Conservation (phyloP, 768 basidiomycete genomes). For the Grammothele lineata region DNA sequence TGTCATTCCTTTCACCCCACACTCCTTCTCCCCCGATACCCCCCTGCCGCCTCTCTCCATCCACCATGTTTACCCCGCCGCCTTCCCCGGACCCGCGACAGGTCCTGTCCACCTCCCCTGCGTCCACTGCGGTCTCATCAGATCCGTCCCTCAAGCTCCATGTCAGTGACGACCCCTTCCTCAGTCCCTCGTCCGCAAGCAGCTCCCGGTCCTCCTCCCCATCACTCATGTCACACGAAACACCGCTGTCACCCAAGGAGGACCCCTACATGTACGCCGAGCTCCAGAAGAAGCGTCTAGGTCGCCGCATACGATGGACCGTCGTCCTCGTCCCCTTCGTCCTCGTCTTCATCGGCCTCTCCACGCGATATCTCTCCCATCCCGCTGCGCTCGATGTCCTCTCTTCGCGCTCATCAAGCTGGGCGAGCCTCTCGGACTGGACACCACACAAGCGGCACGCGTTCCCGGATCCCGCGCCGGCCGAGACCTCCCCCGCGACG, state of each 20-base stretch:
- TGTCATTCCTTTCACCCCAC: constrained; percentile 12
- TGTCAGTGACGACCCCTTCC: constrained; percentile 5
- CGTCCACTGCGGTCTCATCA: constrained; percentile 2
- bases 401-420: constrained; percentile 14
- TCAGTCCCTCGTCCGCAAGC: constrained; percentile 1
- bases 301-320: constrained; percentile 44
- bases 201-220: constrained; percentile 6
- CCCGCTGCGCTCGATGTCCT: constrained; percentile 43
- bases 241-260: constrained; percentile 7
- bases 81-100: constrained; percentile 22
- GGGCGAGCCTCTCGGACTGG: constrained; percentile 31
- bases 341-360: constrained; percentile 50
- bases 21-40: constrained; percentile 8
- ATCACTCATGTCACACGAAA: background rate
- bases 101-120: background rate
- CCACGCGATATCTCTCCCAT: constrained; percentile 48
- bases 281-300: constrained; percentile 37
- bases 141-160: background rate
- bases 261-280: constrained; percentile 3
- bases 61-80: constrained; percentile 38
- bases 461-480: constrained; percentile 14
- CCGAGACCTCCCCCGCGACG: constrained; percentile 2
- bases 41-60: background rate
- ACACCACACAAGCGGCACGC: constrained; percentile 40
- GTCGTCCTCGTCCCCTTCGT: constrained; percentile 53